Conservation (phyloP, 1,284 basidiomycete species). For the Apiotrichum domesticum region DNA sequence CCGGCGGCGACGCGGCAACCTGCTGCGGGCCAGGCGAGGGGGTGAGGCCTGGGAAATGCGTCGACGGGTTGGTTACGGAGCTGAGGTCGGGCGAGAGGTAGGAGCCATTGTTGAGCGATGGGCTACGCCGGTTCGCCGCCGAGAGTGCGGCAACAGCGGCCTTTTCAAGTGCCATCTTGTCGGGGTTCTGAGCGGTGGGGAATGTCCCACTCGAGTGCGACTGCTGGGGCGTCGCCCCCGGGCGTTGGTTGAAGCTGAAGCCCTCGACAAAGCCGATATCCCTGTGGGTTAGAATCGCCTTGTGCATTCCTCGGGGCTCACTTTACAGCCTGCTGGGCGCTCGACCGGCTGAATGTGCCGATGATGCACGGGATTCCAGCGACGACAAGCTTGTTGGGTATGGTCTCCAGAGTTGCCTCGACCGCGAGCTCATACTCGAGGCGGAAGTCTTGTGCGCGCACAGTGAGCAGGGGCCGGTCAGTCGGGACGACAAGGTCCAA, state of each 20-base stretch:
- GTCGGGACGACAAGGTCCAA: slow-evolving; percentile 61
- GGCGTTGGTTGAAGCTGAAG: slow-evolving; percentile 24
- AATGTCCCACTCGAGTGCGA: not conserved
- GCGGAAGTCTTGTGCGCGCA: slow-evolving; percentile 71
- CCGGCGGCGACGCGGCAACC: not conserved
- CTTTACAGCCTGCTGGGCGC: slow-evolving; percentile 38
- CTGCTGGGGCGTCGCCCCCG: not conserved
- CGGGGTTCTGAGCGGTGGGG: not conserved
- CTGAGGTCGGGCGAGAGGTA: no score
- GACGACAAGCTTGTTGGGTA: slow-evolving; percentile 59
- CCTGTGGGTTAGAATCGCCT: slow-evolving; percentile 17
- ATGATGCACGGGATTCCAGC: slow-evolving; percentile 54
- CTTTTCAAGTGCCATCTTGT: no score
- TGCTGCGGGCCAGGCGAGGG: not conserved
- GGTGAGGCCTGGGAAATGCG: no score
- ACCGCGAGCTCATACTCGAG: slow-evolving; percentile 69
- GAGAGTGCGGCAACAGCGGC: no score
- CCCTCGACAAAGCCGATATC: slow-evolving; percentile 41
- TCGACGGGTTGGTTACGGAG: no score
- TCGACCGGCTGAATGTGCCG: slow-evolving; percentile 29
- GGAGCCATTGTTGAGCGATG: no score
- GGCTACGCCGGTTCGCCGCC: no score
- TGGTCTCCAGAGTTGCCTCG: slow-evolving; percentile 63
- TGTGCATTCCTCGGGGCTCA: slow-evolving; percentile 17
- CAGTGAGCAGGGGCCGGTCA: slow-evolving; percentile 65